Evolutionary conservation across 306 rosid species (phyloP).

Genomic region (Datisca glomerata): DNA sequence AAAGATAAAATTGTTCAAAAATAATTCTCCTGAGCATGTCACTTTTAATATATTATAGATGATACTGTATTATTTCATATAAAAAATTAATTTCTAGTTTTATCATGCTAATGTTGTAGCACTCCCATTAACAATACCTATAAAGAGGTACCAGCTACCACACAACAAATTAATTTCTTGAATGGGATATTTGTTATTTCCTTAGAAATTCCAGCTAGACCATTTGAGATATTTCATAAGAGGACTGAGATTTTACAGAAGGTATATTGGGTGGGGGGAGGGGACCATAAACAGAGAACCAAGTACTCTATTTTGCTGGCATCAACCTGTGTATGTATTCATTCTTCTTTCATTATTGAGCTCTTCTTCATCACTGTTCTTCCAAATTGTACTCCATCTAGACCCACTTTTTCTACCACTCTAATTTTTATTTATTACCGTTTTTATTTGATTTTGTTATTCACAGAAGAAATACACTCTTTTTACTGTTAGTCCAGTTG

Average conservation of each 20-base stretch:
- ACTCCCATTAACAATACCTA: background rate
- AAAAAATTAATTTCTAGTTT: too few relatives aligned
- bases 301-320: constrained; percentile 29
- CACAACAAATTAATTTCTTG: background rate
- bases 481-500: too few relatives aligned
- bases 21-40: too few relatives aligned
- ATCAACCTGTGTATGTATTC: constrained; percentile 18
- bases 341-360: constrained; percentile 30
- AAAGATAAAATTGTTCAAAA: too few relatives aligned
- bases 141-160: constrained; percentile 23
- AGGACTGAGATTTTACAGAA: constrained; percentile 33
- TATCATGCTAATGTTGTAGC: background rate
- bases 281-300: constrained; percentile 39
- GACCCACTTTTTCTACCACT: too few relatives aligned
- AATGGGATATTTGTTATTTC: background rate
- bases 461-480: too few relatives aligned
- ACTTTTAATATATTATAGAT: too few relatives aligned
- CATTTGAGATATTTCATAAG: constrained; percentile 7
- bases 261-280: too few relatives aligned
- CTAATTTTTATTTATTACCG: too few relatives aligned
- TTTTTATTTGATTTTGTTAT: too few relatives aligned
- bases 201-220: constrained; percentile 28
- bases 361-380: constrained; percentile 22
- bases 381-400: too few relatives aligned
- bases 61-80: too few relatives aligned